These are phyloP conservation scores for Fusarium coicis DNA, from an alignment of 2,329 filamentous ascomycete species.

Conservation along the genomic window DNA sequence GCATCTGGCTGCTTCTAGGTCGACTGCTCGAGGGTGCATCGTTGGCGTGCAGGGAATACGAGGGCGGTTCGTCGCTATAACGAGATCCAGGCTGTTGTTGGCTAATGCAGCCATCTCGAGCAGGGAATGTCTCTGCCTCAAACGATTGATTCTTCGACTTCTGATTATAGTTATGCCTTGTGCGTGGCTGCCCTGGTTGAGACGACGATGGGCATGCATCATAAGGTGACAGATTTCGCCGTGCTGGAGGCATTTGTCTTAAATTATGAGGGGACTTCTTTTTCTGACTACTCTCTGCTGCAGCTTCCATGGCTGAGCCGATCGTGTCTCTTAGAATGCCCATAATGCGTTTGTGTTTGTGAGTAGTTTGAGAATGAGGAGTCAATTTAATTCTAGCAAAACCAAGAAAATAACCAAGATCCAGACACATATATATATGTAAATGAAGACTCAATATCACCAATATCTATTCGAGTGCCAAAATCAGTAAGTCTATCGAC, in stretches of 20 bases:
- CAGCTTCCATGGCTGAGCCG: not conserved
- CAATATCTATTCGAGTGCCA: not conserved
- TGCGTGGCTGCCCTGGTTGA: not conserved
- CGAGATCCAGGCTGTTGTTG: not conserved
- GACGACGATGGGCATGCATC: not conserved
- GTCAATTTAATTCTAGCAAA: not conserved
- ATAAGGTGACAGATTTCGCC: not conserved
- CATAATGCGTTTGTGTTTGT: not conserved
- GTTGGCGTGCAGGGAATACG: not conserved
- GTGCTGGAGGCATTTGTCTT: not conserved
- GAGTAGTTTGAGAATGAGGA: not conserved
- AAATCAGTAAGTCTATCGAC: not conserved
- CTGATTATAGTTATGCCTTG: not conserved
- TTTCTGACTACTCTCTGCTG: not conserved
- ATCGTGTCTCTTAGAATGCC: not conserved
- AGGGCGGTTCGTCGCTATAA: not conserved
- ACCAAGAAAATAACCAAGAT: not conserved
- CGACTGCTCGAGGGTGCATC: not conserved
- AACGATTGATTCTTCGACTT: not conserved
- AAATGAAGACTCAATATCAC: not conserved
- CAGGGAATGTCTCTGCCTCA: not conserved
- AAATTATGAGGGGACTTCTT: not conserved
- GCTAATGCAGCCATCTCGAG: not conserved
- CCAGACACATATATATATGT: not conserved
- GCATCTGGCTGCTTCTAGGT: not conserved